Conservation (phyloP, 2,329 filamentous ascomycete species). For the Colletotrichum noveboracense region DNA sequence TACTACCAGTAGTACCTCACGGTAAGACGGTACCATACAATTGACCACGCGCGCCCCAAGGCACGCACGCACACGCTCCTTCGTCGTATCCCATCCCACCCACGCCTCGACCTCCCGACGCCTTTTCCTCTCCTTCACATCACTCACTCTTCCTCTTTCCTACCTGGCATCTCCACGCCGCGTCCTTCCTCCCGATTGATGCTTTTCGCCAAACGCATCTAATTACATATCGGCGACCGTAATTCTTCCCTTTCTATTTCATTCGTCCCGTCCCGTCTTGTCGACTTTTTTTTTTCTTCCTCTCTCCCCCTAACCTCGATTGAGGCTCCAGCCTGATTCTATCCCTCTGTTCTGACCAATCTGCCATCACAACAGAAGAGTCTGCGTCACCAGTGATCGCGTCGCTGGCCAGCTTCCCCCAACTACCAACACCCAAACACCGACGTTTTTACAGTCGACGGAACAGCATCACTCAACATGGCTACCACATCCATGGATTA, state of each 20-base stretch:
- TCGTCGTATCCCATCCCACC: neutral
- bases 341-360: conserved; percentile 14
- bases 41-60: neutral
- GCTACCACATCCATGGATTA: conserved; percentile 74
- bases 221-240: neutral
- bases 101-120: neutral
- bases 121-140: conserved; percentile 12
- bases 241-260: conserved; percentile 25
- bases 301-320: neutral
- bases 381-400: conserved; percentile 17
- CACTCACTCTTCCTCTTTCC: conserved; percentile 16
- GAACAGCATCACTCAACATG: conserved; percentile 44
- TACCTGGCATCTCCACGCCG: conserved; percentile 4
- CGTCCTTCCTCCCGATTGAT: conserved; percentile 2
- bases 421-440: neutral
- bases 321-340: neutral
- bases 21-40: neutral
- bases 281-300: neutral
- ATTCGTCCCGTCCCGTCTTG: conserved; percentile 16
- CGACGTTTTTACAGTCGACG: neutral
- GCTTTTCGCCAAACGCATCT: neutral
- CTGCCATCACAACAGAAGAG: conserved; percentile 12
- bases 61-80: neutral
- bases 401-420: neutral
- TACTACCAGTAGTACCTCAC: neutral